Evolutionary conservation across 768 basidiomycete species (phyloP).

Genomic region (Antrodiella citrinella): DNA sequence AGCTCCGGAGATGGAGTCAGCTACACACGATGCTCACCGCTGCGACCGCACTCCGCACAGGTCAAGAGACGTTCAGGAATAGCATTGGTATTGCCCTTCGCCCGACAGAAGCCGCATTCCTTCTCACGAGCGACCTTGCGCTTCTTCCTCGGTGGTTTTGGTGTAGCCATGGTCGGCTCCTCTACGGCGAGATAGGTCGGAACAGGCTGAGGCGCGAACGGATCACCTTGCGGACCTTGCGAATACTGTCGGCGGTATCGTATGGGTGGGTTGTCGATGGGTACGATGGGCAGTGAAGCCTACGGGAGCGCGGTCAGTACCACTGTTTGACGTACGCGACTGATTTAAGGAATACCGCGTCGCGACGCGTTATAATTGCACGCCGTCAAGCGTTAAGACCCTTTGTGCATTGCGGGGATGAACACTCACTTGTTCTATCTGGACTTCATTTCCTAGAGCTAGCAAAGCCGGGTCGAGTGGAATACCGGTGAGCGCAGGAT

Average conservation of each 20-base stretch:
- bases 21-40: conserved; percentile 42
- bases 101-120: conserved; percentile 73
- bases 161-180: conserved; percentile 29
- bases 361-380: conserved; percentile 11
- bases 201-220: conserved; percentile 62
- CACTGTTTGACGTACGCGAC: conserved; percentile 8
- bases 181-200: conserved; percentile 41
- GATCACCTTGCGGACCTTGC: conserved; percentile 75
- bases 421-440: conserved; percentile 14
- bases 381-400: conserved; percentile 5
- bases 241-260: conserved; percentile 44
- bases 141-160: conserved; percentile 40
- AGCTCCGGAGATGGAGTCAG: neutral
- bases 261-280: conserved; percentile 10
- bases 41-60: conserved; percentile 77
- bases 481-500: conserved; percentile 52
- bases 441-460: conserved; percentile 5
- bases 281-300: conserved; percentile 7
- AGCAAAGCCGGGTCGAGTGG: conserved; percentile 21
- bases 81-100: conserved; percentile 26
- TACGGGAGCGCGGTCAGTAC: conserved; percentile 8
- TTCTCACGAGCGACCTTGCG: conserved; percentile 44
- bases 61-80: conserved; percentile 60
- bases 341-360: conserved; percentile 16
- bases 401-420: conserved; percentile 2